Conservation (phyloP, 2,329 filamentous ascomycete species). For the Thermomyces lanuginosus region DNA sequence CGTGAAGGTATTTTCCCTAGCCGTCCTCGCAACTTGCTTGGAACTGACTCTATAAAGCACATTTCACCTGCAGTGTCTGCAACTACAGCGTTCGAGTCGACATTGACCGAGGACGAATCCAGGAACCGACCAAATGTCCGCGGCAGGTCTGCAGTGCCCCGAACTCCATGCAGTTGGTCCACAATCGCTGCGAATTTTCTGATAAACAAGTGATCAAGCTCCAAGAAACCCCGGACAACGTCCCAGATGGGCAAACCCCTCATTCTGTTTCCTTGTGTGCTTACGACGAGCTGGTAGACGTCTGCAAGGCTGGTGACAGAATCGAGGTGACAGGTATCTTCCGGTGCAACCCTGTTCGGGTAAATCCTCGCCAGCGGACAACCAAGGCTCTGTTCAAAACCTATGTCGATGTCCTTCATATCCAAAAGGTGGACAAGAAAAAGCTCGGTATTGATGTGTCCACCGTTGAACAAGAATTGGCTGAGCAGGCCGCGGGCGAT, state of each 20-base stretch:
- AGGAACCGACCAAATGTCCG: conserved; percentile 81
- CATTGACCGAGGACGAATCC: conserved; percentile 89
- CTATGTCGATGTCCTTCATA: conserved; percentile 85
- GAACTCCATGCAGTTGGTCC: conserved; percentile 96
- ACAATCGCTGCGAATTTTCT: conserved; percentile 86
- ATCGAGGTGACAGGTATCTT: conserved; percentile 95
- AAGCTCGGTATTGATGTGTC: conserved; percentile 81
- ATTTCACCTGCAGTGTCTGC: conserved; percentile 90
- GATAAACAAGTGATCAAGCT: conserved; percentile 99
- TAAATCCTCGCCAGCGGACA: conserved; percentile 82
- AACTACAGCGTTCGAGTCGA: conserved; percentile 80
- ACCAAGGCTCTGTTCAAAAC: conserved; percentile 97
- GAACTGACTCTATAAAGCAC: conserved; percentile 41
- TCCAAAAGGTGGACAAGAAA: conserved; percentile 92
- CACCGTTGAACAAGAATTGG: conserved; percentile 70
- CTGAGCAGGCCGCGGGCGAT: conserved; percentile 52
- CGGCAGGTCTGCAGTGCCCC: conserved; percentile 63
- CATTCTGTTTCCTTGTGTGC: conserved; percentile 93
- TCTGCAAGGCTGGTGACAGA: conserved; percentile 94
- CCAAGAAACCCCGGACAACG: conserved; percentile 88
- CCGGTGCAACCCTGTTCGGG: conserved; percentile 78
- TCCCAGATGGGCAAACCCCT: conserved; percentile 90
- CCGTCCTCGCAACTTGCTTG: conserved; percentile 1
- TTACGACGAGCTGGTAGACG: conserved; percentile 92
- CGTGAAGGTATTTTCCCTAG: conserved; percentile 46